phyloP scores from a whole-genome alignment of 2,329 filamentous ascomycete genomes.

The Clarireedia paspali region DNA sequence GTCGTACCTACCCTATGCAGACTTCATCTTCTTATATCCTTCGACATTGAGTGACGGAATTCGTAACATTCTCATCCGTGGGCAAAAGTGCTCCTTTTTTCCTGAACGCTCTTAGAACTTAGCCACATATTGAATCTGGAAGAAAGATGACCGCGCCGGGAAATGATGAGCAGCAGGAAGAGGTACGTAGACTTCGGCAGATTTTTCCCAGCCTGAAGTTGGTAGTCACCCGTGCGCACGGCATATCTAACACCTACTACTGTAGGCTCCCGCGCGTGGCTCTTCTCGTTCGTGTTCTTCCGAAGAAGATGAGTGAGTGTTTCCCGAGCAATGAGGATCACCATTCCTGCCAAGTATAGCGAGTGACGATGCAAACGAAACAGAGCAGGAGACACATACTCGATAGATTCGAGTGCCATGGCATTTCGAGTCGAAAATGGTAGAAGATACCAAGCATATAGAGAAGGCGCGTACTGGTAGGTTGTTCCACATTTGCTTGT shows the following conservation, averaged over 20 bases:
- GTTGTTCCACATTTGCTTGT: background rate
- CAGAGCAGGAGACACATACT: slow-evolving; percentile 21
- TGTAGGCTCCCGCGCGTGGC: background rate
- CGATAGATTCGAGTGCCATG: slow-evolving; percentile 29
- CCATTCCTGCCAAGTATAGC: background rate
- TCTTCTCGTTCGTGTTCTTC: background rate
- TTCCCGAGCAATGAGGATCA: background rate
- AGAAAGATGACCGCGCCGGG: background rate
- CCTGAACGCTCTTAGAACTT: no score
- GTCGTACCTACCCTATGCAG: background rate
- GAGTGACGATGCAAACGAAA: background rate
- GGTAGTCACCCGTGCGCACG: background rate
- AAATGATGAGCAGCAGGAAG: background rate
- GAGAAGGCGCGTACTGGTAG: slow-evolving; percentile 34
- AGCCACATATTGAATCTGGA: background rate
- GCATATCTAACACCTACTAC: background rate
- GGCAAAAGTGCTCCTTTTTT: no score
- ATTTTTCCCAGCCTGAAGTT: background rate
- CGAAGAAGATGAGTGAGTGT: slow-evolving; percentile 4
- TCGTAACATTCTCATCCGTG: background rate
- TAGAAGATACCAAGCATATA: slow-evolving; percentile 39
- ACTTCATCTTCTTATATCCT: background rate
- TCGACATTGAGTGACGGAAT: background rate
- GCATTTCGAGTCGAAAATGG: slow-evolving; percentile 36
- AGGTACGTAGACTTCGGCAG: background rate